Conservation (phyloP, 306 rosid species). For the Casuarina equisetifolia region DNA sequence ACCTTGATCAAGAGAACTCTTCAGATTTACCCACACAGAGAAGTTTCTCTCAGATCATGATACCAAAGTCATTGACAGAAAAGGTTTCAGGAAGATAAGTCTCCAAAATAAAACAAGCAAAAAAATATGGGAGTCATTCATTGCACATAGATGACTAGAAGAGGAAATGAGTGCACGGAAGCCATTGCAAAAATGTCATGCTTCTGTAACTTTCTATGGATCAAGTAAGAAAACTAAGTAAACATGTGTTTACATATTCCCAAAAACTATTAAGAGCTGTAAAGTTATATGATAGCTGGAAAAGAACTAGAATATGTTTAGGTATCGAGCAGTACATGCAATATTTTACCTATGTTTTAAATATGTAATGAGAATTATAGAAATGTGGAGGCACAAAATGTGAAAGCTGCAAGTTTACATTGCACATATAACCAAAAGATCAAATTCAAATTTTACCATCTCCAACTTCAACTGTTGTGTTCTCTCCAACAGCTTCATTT, state of each 20-base stretch:
- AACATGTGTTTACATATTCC: no score
- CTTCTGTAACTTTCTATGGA: no score
- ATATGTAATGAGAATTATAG: neutral
- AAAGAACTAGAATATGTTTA: neutral
- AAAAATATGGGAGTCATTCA: neutral
- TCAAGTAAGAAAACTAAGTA: no score
- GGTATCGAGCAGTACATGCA: neutral
- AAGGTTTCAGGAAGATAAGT: neutral
- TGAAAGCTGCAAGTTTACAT: neutral
- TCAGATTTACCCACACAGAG: neutral
- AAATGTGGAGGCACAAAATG: neutral
- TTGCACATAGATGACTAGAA: no score
- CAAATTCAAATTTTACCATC: constrained; percentile 55
- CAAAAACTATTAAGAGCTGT: neutral
- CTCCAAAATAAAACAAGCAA: neutral
- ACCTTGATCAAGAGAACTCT: neutral
- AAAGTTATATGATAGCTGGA: neutral
- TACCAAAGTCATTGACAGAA: neutral
- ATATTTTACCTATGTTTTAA: neutral
- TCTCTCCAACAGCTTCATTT: constrained; percentile 79
- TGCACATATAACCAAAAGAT: constrained; percentile 9
- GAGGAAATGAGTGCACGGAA: no score
- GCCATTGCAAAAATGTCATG: no score
- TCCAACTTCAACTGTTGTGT: constrained; percentile 67
- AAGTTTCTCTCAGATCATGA: neutral